A percentile compares a stretch with the other conserved stretches of the same genome.
These are phyloP conservation scores for Truncatella angustata DNA, from an alignment of 2,329 filamentous ascomycete species.

Conservation along the genomic window DNA sequence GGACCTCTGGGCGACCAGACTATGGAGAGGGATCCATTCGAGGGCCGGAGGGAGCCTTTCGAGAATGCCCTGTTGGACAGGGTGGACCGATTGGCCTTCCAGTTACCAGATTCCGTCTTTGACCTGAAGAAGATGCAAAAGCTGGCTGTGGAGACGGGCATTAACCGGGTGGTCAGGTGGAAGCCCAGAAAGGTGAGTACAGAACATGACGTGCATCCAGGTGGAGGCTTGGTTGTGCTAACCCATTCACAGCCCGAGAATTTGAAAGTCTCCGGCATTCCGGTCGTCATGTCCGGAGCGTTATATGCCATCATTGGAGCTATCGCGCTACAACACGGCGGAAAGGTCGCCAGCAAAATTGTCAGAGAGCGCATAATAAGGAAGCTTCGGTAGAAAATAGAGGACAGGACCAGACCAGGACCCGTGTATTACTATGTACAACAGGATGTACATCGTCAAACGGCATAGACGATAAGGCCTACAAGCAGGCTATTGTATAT, in stretches of 20 bases:
- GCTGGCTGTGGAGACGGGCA: conserved; percentile 67
- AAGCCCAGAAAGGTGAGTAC: conserved; percentile 76
- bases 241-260: conserved; percentile 54
- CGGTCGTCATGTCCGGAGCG: conserved; percentile 72
- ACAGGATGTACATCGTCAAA: conserved; percentile 10
- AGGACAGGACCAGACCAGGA: background rate
- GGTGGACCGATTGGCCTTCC: conserved; percentile 67
- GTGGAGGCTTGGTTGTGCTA: too few species aligned
- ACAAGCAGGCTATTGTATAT: background rate
- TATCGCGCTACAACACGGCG: conserved; percentile 83
- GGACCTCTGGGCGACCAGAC: conserved; percentile 18
- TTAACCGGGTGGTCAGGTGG: conserved; percentile 81
- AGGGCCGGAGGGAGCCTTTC: conserved; percentile 63
- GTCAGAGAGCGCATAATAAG: conserved; percentile 74
- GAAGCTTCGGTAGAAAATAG: conserved; percentile 25
- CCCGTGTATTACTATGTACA: conserved; percentile 13
- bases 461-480: background rate
- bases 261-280: conserved; percentile 68
- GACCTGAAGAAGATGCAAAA: conserved; percentile 63
- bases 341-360: conserved; percentile 70
- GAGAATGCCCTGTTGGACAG: conserved; percentile 67
- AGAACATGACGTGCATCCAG: too few species aligned
- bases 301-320: conserved; percentile 87
- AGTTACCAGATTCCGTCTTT: conserved; percentile 60
- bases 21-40: conserved; percentile 34